A percentile compares a stretch with the other conserved stretches of the same genome.
Evolutionary conservation across 164 flowering plant species (phyloP).

Genomic region (Piper betle): DNA sequence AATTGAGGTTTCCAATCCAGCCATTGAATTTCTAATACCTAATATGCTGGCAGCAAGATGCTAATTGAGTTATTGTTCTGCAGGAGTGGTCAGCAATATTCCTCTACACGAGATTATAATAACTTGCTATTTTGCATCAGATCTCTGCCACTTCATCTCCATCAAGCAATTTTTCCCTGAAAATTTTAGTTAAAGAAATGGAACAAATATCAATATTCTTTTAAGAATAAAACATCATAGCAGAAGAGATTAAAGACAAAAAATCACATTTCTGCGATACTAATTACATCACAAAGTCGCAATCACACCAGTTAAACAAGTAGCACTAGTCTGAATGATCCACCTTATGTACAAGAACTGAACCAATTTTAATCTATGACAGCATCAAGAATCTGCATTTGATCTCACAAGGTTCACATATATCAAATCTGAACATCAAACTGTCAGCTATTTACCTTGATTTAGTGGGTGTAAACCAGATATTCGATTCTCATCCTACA

Average conservation of each 20-base stretch:
- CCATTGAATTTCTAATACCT: background rate
- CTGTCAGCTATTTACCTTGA: no score
- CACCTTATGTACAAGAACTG: no score
- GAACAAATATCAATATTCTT: no score
- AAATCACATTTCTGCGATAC: no score
- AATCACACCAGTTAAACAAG: background rate
- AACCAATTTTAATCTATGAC: no score
- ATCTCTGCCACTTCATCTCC: slow-evolving; percentile 15
- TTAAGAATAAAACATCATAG: no score
- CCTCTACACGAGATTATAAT: background rate
- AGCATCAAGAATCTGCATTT: no score
- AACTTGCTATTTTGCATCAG: background rate
- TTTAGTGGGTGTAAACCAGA: no score
- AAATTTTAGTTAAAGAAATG: background rate
- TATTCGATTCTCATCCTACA: no score
- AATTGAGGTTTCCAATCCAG: background rate
- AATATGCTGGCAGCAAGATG: background rate
- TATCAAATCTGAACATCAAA: no score
- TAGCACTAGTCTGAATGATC: background rate
- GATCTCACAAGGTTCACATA: no score
- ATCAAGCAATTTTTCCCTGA: slow-evolving; percentile 44
- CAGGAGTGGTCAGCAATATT: background rate
- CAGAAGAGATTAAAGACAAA: no score
- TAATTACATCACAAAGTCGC: background rate
- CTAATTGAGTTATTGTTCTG: background rate